Conservation (phyloP, 2,329 filamentous ascomycete species). For the Hypoxylon sp. region DNA sequence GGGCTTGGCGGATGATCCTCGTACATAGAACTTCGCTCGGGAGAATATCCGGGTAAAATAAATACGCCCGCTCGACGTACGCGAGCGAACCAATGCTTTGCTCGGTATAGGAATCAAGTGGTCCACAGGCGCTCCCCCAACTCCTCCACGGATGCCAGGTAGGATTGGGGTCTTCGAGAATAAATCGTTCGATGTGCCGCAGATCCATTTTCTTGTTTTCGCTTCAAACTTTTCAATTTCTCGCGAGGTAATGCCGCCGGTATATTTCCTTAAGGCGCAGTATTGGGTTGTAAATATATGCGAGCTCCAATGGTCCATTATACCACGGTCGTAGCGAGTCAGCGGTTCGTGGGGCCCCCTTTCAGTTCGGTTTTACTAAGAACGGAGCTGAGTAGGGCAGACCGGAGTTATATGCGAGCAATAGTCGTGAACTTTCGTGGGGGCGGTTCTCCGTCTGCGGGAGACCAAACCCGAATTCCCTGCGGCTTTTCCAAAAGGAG, state of each 20-base stretch:
- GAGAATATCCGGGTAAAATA: constrained; percentile 44
- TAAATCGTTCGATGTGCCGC: constrained; percentile 35
- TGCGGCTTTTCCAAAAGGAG: constrained; percentile 32
- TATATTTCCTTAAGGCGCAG: constrained; percentile 33
- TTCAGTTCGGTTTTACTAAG: constrained; percentile 27
- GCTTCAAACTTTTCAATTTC: constrained; percentile 16
- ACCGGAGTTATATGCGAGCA: constrained; percentile 25
- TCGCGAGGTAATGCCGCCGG: constrained; percentile 33
- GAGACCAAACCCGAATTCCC: constrained; percentile 31
- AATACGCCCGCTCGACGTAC: constrained; percentile 35
- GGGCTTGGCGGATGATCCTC: constrained; percentile 37
- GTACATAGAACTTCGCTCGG: constrained; percentile 37
- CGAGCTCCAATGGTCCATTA: constrained; percentile 31
- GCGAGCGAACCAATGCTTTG: constrained; percentile 35
- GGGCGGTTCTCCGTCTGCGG: constrained; percentile 23
- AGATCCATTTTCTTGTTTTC: constrained; percentile 24
- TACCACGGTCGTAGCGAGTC: constrained; percentile 1
- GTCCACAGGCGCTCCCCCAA: constrained; percentile 32
- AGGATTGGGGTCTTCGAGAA: constrained; percentile 1
- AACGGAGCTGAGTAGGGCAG: constrained; percentile 29
- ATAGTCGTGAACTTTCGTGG: constrained; percentile 32
- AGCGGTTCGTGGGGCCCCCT: constrained; percentile 1
- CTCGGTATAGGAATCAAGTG: constrained; percentile 36
- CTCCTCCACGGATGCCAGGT: constrained; percentile 2
- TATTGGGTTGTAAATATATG: constrained; percentile 31